A percentile compares a stretch with the other conserved stretches of the same genome.
Evolutionary conservation across 176 grass and related monocot genomes (phyloP).

Genomic region (Poa pratensis): DNA sequence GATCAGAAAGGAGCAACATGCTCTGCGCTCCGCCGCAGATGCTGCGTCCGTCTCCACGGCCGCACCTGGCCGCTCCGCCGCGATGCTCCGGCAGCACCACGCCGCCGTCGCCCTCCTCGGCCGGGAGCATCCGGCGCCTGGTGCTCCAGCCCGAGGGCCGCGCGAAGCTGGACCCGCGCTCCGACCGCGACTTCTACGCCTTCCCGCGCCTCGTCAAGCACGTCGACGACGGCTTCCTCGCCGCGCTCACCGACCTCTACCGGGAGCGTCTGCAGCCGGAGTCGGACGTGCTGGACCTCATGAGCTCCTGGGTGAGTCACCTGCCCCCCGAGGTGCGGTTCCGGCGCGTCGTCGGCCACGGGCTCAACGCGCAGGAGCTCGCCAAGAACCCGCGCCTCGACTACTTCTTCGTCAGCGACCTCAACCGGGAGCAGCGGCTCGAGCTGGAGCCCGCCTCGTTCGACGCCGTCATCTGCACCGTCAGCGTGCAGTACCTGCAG

Average conservation of each 20-base stretch:
- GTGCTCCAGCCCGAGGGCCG: slow-evolving; percentile 77
- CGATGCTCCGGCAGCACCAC: slow-evolving; percentile 40
- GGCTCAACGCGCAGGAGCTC: slow-evolving; percentile 94
- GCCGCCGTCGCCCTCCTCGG: slow-evolving; percentile 21
- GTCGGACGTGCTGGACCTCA: slow-evolving; percentile 80
- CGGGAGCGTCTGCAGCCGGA: slow-evolving; percentile 55
- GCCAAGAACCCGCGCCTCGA: slow-evolving; percentile 73
- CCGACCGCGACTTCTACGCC: slow-evolving; percentile 86
- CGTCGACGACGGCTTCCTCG: slow-evolving; percentile 85
- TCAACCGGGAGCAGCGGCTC: slow-evolving; percentile 71
- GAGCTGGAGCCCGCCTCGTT: slow-evolving; percentile 54
- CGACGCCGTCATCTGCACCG: slow-evolving; percentile 79
- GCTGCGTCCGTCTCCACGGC: background rate
- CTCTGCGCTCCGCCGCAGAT: slow-evolving; percentile 30
- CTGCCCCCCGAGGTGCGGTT: slow-evolving; percentile 63
- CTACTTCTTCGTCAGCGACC: slow-evolving; percentile 86
- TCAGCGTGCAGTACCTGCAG: slow-evolving; percentile 88
- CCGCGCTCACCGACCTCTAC: slow-evolving; percentile 72
- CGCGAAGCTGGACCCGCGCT: slow-evolving; percentile 68
- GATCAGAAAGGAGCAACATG: background rate
- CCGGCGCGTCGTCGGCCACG: slow-evolving; percentile 76
- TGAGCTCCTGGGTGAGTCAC: slow-evolving; percentile 99
- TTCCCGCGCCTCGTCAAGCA: slow-evolving; percentile 87
- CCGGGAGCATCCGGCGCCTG: slow-evolving; percentile 64
- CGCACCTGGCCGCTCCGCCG: background rate